Evolutionary conservation across 768 basidiomycete genomes (phyloP).

Genomic region (Pisolithus orientalis): DNA sequence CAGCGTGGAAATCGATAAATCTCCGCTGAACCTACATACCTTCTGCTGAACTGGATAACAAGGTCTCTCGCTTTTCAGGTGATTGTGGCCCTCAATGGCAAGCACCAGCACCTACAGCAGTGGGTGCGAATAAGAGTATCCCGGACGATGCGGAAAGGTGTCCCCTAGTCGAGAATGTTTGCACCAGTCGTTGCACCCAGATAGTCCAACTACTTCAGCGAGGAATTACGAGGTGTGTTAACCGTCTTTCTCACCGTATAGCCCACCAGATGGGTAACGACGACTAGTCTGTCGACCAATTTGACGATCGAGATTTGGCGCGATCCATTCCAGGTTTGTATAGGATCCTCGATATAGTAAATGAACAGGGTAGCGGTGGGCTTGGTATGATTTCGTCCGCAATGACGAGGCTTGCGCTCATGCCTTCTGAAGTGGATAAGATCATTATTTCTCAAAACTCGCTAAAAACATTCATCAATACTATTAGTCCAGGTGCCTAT

Average conservation of each 20-base stretch:
- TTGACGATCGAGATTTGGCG: slow-evolving; percentile 2
- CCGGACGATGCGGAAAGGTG: neutral
- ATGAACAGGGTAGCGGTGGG: slow-evolving; percentile 40
- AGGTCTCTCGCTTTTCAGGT: no score
- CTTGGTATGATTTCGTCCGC: slow-evolving; percentile 29
- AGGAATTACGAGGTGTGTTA: neutral
- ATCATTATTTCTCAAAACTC: slow-evolving; percentile 53
- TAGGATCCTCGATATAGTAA: slow-evolving; percentile 42
- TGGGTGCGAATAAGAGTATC: neutral
- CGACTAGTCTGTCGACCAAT: neutral
- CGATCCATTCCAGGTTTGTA: slow-evolving; percentile 34
- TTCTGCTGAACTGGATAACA: no score
- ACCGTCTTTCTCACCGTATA: neutral
- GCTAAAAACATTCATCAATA: slow-evolving; percentile 42
- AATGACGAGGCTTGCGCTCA: neutral
- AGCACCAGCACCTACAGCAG: no score
- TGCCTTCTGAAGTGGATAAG: slow-evolving; percentile 44
- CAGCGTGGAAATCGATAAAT: no score
- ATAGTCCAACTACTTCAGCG: neutral
- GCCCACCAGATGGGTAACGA: neutral
- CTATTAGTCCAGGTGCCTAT: slow-evolving; percentile 45
- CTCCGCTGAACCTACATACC: no score
- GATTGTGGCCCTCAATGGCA: no score
- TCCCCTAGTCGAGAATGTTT: neutral
- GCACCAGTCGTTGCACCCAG: neutral